Evolutionary conservation across 345 rosid genomes (phyloP).

Genomic region (Moricandia moricandioides): DNA sequence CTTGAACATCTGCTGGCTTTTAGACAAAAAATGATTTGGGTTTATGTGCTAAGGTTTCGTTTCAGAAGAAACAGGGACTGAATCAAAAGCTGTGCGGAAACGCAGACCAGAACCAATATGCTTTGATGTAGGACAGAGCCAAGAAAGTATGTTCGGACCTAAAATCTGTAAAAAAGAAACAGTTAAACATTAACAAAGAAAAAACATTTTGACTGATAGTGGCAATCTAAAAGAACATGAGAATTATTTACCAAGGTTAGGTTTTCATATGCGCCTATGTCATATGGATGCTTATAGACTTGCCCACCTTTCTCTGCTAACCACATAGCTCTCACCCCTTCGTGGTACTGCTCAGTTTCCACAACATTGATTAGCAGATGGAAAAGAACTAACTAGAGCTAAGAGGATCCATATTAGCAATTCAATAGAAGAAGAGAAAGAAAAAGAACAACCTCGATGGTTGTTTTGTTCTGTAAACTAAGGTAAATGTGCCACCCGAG

Average conservation of each 20-base stretch:
- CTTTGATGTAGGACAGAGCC: constrained; percentile 68
- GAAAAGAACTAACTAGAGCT: neutral
- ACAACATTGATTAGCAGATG: constrained; percentile 3
- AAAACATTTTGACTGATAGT: neutral
- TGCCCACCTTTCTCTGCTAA: constrained; percentile 88
- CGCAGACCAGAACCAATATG: constrained; percentile 77
- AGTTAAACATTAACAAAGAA: neutral
- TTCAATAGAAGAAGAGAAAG: constrained; percentile 1
- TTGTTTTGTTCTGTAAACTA: constrained; percentile 77
- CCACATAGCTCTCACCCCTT: constrained; percentile 95
- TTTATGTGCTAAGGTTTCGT: constrained; percentile 29
- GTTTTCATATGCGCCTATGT: constrained; percentile 69
- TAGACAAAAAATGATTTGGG: neutral
- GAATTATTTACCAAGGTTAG: constrained; percentile 51
- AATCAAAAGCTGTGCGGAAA: constrained; percentile 63
- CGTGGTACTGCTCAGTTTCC: constrained; percentile 62
- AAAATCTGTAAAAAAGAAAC: constrained; percentile 50
- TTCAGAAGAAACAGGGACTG: constrained; percentile 28
- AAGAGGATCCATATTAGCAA: constrained; percentile 3
- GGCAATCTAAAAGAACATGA: constrained; percentile 1
- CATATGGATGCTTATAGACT: constrained; percentile 83
- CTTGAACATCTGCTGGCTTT: constrained; percentile 17
- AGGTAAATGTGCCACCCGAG: constrained; percentile 92
- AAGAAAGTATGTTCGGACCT: constrained; percentile 70
- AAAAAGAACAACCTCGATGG: constrained; percentile 64